Evolutionary conservation across 176 grass and related monocot species (phyloP).

Genomic region (Zoysia japonica): DNA sequence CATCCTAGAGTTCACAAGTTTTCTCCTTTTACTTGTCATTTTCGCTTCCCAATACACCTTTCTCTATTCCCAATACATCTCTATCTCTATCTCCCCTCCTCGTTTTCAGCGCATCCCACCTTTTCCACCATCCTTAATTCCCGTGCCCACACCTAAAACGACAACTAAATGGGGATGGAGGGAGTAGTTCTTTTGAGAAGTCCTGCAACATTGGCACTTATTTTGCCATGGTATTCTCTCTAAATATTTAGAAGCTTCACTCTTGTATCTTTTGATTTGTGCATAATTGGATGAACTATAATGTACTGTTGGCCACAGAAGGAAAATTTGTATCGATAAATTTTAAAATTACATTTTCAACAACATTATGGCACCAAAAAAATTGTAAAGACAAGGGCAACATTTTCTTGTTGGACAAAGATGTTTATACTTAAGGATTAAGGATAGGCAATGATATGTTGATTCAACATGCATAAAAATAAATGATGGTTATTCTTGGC

Average conservation of each 20-base stretch:
- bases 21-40: too few relatives aligned
- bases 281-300: constrained; percentile 21
- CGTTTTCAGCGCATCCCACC: too few relatives aligned
- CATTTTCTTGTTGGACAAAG: not conserved
- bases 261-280: not conserved
- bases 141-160: too few relatives aligned
- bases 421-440: constrained; percentile 15
- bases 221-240: not conserved
- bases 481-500: constrained; percentile 6
- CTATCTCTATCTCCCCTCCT: too few relatives aligned
- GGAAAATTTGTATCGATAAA: not conserved
- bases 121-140: too few relatives aligned
- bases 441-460: not conserved
- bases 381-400: not conserved
- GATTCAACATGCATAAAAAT: not conserved
- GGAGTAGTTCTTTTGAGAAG: not conserved
- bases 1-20: too few relatives aligned
- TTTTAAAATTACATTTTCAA: not conserved
- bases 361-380: constrained; percentile 1
- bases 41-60: too few relatives aligned
- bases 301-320: constrained; percentile 23
- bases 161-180: too few relatives aligned
- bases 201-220: not conserved
- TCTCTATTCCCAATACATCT: too few relatives aligned
- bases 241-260: not conserved